phyloP scores from a whole-genome alignment of 768 basidiomycete species.

The Lactarius trivialis region DNA sequence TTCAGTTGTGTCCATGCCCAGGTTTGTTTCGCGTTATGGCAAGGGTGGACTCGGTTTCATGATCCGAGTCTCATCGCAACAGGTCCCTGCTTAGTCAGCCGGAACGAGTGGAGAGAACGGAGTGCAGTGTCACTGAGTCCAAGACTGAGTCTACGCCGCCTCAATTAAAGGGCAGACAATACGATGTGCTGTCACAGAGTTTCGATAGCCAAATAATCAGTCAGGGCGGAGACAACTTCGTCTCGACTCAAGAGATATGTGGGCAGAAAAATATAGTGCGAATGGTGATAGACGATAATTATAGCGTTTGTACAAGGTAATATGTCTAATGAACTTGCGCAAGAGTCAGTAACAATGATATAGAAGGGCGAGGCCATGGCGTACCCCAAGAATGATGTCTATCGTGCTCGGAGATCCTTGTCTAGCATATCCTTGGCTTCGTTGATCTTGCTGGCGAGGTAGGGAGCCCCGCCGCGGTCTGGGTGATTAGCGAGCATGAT shows the following conservation, averaged over 20 bases:
- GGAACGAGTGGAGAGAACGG: no score
- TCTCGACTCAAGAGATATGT: not conserved
- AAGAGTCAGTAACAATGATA: not conserved
- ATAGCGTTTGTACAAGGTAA: slow-evolving; percentile 4
- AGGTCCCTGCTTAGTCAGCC: slow-evolving; percentile 9
- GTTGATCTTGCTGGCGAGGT: slow-evolving; percentile 97
- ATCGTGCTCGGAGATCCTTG: slow-evolving; percentile 54
- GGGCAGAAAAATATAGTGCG: not conserved
- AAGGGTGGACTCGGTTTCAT: not conserved
- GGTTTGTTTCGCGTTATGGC: not conserved
- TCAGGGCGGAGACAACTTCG: not conserved
- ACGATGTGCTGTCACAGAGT: not conserved
- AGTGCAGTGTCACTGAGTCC: not conserved
- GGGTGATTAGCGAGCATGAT: slow-evolving; percentile 99
- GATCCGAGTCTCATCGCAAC: no score
- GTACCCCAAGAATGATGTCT: not conserved
- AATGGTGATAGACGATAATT: not conserved
- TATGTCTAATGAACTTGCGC: slow-evolving; percentile 4
- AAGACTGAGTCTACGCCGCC: not conserved
- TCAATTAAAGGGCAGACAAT: not conserved
- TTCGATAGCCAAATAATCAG: not conserved
- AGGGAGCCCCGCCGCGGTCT: slow-evolving; percentile 97
- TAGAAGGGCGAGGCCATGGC: not conserved
- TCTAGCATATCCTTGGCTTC: slow-evolving; percentile 94
- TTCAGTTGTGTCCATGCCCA: slow-evolving; percentile 23